phyloP scores from a whole-genome alignment of 2,329 filamentous ascomycete species.

The Claviceps arundinis region DNA sequence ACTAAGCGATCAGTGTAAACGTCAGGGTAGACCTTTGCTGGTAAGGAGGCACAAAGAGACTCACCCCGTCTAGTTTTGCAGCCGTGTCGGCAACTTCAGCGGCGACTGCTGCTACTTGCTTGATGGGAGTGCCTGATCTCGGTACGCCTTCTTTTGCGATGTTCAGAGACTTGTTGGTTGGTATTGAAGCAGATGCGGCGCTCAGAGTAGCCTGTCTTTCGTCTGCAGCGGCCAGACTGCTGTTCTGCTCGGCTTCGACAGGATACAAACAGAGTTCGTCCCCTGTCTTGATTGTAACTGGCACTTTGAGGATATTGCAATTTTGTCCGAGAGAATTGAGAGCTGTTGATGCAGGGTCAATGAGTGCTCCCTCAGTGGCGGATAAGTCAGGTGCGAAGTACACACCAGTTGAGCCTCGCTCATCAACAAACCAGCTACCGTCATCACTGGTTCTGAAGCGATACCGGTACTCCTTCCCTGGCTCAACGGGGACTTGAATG shows the following conservation, averaged over 20 bases:
- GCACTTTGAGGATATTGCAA: slow-evolving; percentile 10
- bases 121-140: slow-evolving; percentile 25
- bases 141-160: neutral
- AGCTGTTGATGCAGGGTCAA: neutral
- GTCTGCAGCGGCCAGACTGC: neutral
- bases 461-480: slow-evolving; percentile 54
- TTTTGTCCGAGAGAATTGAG: slow-evolving; percentile 5
- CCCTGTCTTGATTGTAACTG: slow-evolving; percentile 6
- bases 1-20: slow-evolving; percentile 8
- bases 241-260: slow-evolving; percentile 6
- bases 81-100: slow-evolving; percentile 32
- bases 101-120: slow-evolving; percentile 27
- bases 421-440: slow-evolving; percentile 59
- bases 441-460: slow-evolving; percentile 57
- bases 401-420: slow-evolving; percentile 43
- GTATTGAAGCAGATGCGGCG: slow-evolving; percentile 3
- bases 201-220: neutral
- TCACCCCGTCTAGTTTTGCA: slow-evolving; percentile 21
- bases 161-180: slow-evolving; percentile 14
- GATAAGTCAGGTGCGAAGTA: neutral
- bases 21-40: slow-evolving; percentile 6
- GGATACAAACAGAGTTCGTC: slow-evolving; percentile 1
- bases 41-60: slow-evolving; percentile 1
- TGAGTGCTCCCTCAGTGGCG: neutral
- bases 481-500: slow-evolving; percentile 39